Evolutionary conservation across 164 flowering plant genomes (phyloP), one percentile per base, ranked within the genome.

Genomic region (Vitis rotundifolia): DNA sequence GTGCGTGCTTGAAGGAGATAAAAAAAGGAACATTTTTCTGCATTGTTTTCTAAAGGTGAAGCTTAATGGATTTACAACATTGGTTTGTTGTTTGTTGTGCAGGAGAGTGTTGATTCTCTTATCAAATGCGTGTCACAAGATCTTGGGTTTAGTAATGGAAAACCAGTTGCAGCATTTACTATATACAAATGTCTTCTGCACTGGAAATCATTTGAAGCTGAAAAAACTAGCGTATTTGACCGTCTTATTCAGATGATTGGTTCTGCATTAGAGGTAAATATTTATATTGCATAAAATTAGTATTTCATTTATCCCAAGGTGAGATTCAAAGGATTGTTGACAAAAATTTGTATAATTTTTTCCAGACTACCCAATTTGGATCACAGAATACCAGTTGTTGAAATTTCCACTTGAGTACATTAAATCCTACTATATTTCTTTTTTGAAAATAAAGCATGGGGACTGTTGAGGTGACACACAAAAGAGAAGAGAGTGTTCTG

Each of bases 141-240:
- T 78, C 61, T 82, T 67, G 92, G 92, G 18, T 88, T 82, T 72
- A 75, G 77, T 77, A 76, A 82, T 22, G 88, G 82, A 61, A 87
- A 79, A 71, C 89, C 92, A 8, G 82, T 87, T 70, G 89, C 89
- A 65, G 89, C 92, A 58, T 73, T 78, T 75, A 80, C 81, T 48
- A 87, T 85, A 55, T 88, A 80, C 80, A 88, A 80, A 78, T 86
- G 89, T 70, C 89, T 88, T 60, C 71, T 88, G 11, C 81, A 85
- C 66, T 87, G 92, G 90, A 84, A 67, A 68, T 83, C 80, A 16
- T 88, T 88, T 82, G 92, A 88, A 75, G 84, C 79, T 7, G 90
- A 88, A 73, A 81, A 69, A 72, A 88, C 90, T 22, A 85, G 78
- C 69, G 85, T 85, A 18, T 88, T 87, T 80, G 92, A 88, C 71